Evolutionary conservation across 768 basidiomycete genomes (phyloP).

Genomic region (Auricularia cornea): DNA sequence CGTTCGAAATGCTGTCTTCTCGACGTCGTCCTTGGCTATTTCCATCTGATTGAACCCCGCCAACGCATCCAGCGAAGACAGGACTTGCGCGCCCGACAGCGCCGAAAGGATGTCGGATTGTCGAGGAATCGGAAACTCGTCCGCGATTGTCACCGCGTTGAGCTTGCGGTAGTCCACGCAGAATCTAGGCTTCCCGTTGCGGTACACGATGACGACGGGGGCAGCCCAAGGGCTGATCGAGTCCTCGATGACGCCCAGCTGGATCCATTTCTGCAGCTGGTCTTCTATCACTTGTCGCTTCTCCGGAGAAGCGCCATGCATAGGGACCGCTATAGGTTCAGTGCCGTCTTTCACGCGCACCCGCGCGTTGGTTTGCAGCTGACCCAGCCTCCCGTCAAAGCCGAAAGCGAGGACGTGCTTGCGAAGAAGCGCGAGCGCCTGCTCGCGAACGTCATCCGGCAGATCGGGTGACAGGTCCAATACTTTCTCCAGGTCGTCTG

Average conservation of each 20-base stretch:
- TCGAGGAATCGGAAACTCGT: background rate
- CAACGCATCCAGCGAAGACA: constrained; percentile 29
- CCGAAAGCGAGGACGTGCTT: too few relatives aligned
- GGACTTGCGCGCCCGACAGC: constrained; percentile 21
- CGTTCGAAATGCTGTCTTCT: constrained; percentile 16
- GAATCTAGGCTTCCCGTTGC: constrained; percentile 15
- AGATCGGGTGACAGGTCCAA: too few relatives aligned
- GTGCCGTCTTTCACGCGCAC: too few relatives aligned
- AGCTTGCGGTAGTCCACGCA: constrained; percentile 27
- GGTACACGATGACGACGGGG: constrained; percentile 21
- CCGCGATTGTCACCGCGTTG: constrained; percentile 9
- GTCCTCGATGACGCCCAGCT: constrained; percentile 30
- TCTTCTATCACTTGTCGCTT: constrained; percentile 21
- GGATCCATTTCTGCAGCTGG: constrained; percentile 26
- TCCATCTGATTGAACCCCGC: constrained; percentile 35
- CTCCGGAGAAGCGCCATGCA: constrained; percentile 15
- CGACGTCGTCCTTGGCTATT: constrained; percentile 19
- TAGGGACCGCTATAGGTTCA: constrained; percentile 12
- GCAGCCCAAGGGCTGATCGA: constrained; percentile 31
- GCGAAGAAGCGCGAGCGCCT: too few relatives aligned
- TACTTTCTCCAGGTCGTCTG: too few relatives aligned
- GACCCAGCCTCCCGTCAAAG: background rate
- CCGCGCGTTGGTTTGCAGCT: too few relatives aligned
- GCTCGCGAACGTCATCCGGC: too few relatives aligned
- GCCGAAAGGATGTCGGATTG: constrained; percentile 22